Evolutionary conservation across 208 protist genomes (phyloP).

Genomic region (Acanthamoeba royreba): DNA sequence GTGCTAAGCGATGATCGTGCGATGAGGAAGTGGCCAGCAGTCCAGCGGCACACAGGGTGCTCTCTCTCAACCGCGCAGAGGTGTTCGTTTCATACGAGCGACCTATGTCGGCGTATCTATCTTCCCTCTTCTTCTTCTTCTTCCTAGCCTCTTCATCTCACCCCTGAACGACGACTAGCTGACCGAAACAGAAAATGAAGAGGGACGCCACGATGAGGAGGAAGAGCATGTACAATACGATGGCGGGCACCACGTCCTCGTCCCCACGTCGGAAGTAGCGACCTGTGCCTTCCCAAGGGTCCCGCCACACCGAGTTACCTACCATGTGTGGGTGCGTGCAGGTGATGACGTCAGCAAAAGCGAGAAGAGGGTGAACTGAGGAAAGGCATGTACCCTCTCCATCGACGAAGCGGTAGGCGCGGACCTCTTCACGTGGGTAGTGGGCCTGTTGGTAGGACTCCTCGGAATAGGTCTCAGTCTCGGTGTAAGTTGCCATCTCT

Average conservation of each 20-base stretch:
- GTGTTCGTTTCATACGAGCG: no score
- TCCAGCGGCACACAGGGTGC: no score
- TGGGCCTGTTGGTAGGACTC: background rate
- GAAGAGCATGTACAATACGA: slow-evolving; percentile 32
- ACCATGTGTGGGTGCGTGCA: background rate
- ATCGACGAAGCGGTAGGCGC: background rate
- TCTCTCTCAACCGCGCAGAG: no score
- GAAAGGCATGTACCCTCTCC: background rate
- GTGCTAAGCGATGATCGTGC: no score
- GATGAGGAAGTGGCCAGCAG: no score
- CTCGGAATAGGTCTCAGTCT: background rate
- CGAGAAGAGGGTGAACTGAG: no score
- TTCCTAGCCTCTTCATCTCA: no score
- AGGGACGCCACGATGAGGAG: background rate
- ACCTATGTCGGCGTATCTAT: no score
- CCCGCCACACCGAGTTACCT: background rate
- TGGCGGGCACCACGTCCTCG: background rate
- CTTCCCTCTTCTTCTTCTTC: no score
- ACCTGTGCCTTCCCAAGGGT: background rate
- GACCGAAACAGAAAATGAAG: background rate
- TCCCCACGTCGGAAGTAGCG: background rate
- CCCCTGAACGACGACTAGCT: background rate
- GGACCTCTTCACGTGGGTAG: background rate
- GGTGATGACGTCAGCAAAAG: no score
- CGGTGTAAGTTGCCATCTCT: background rate